phyloP scores from a whole-genome alignment of 2,329 filamentous ascomycete species.

The Trichoderma simmonsii region DNA sequence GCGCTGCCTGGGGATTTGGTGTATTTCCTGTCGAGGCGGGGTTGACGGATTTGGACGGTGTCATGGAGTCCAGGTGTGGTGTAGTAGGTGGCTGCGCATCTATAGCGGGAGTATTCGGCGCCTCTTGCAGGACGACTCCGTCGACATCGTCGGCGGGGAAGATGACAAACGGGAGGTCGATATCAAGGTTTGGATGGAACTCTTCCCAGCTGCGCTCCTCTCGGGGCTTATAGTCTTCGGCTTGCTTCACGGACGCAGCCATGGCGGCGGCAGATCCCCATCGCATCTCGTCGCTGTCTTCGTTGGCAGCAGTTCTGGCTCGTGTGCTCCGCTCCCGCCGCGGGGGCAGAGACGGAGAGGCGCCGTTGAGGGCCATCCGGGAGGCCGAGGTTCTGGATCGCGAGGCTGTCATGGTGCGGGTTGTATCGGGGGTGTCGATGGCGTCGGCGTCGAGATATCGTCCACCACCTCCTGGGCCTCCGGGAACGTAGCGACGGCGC shows the following conservation, averaged over 20 bases:
- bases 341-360: slow-evolving; percentile 43
- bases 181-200: slow-evolving; percentile 92
- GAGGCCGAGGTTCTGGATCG: slow-evolving; percentile 44
- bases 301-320: slow-evolving; percentile 49
- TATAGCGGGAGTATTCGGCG: slow-evolving; percentile 37
- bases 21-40: slow-evolving; percentile 42
- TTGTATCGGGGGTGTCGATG: slow-evolving; percentile 52
- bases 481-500: slow-evolving; percentile 76
- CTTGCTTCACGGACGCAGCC: slow-evolving; percentile 82
- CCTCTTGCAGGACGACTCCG: slow-evolving; percentile 51
- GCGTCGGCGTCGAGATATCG: slow-evolving; percentile 75
- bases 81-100: slow-evolving; percentile 26
- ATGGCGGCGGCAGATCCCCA: slow-evolving; percentile 88
- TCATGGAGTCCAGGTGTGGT: slow-evolving; percentile 40
- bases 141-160: slow-evolving; percentile 85
- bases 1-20: slow-evolving; percentile 37
- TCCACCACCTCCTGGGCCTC: slow-evolving; percentile 81
- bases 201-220: slow-evolving; percentile 98
- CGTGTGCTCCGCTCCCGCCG: slow-evolving; percentile 58
- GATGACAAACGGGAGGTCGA: slow-evolving; percentile 74
- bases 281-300: slow-evolving; percentile 59
- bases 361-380: slow-evolving; percentile 41
- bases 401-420: slow-evolving; percentile 44
- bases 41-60: slow-evolving; percentile 46
- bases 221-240: slow-evolving; percentile 93